Evolutionary conservation across 1,139 yeast species (phyloP).

Genomic region (Lodderomyces theae): DNA sequence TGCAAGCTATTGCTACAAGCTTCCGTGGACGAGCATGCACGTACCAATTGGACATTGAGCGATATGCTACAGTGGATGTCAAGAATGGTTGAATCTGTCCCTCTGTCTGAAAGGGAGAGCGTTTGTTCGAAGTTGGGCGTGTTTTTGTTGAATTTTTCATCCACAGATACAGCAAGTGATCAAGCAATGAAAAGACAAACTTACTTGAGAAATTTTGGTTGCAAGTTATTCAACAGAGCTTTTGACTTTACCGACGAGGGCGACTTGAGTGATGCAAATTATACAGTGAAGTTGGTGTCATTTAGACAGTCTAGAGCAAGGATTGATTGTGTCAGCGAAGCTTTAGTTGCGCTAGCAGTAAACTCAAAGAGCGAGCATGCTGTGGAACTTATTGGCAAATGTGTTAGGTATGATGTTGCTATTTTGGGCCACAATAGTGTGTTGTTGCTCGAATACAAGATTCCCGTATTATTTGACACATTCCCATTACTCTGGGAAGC

Average conservation of each 20-base stretch:
- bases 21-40: slow-evolving; percentile 1
- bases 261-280: slow-evolving; percentile 15
- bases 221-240: slow-evolving; percentile 14
- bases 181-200: slow-evolving; percentile 4
- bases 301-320: slow-evolving; percentile 36
- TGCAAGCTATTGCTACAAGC: slow-evolving; percentile 14
- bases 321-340: slow-evolving; percentile 28
- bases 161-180: slow-evolving; percentile 1
- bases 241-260: slow-evolving; percentile 15
- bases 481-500: slow-evolving; percentile 48
- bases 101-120: slow-evolving; percentile 39
- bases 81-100: slow-evolving; percentile 32
- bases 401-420: slow-evolving; percentile 55
- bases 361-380: slow-evolving; percentile 23
- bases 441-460: slow-evolving; percentile 36
- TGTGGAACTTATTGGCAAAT: slow-evolving; percentile 41
- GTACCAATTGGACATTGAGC: slow-evolving; percentile 14
- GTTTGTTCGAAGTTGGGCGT: slow-evolving; percentile 38
- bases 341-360: slow-evolving; percentile 23
- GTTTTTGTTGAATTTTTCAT: slow-evolving; percentile 11
- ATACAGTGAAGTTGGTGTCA: slow-evolving; percentile 24
- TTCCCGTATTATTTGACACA: slow-evolving; percentile 42
- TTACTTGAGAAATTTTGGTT: slow-evolving; percentile 14
- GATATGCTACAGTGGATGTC: slow-evolving; percentile 46
- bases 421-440: slow-evolving; percentile 54